Evolutionary conservation across 2,329 filamentous ascomycete species (phyloP).

Genomic region (Talaromyces sp.): DNA sequence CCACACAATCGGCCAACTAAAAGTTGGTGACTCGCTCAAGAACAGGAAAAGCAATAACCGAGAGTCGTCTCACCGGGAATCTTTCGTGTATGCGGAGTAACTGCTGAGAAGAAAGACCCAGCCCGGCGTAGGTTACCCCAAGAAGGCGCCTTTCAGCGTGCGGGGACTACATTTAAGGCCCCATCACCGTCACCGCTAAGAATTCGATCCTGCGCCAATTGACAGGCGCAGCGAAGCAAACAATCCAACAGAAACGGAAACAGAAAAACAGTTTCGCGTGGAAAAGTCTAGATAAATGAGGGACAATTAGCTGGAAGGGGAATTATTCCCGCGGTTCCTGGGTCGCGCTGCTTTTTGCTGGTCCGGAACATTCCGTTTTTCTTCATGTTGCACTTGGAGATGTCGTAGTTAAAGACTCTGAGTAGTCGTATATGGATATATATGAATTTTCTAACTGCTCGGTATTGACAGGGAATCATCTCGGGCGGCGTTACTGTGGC

Average conservation of each 20-base stretch:
- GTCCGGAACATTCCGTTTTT: neutral
- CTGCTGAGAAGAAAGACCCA: neutral
- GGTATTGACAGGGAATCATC: neutral
- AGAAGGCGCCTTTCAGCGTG: neutral
- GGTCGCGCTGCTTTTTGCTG: neutral
- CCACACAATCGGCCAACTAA: neutral
- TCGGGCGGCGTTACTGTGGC: neutral
- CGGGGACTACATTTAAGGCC: neutral
- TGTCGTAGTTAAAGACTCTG: neutral
- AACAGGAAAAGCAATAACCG: neutral
- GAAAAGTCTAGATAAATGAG: neutral
- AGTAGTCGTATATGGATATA: neutral
- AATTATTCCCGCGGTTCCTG: constrained; percentile 4
- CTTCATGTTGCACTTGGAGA: neutral
- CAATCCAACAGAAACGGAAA: neutral
- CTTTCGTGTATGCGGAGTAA: neutral
- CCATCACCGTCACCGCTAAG: neutral
- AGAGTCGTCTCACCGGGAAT: neutral
- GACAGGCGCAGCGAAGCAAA: neutral
- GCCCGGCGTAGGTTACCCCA: neutral
- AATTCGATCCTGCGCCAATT: neutral
- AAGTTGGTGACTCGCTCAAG: neutral
- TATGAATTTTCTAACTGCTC: neutral
- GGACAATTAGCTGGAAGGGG: constrained; percentile 10
- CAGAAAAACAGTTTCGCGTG: neutral